A percentile compares a stretch with the other conserved stretches of the same genome.
These are phyloP conservation scores for Botrytis elliptica DNA, from an alignment of 2,329 filamentous ascomycete species.

Conservation along the genomic window DNA sequence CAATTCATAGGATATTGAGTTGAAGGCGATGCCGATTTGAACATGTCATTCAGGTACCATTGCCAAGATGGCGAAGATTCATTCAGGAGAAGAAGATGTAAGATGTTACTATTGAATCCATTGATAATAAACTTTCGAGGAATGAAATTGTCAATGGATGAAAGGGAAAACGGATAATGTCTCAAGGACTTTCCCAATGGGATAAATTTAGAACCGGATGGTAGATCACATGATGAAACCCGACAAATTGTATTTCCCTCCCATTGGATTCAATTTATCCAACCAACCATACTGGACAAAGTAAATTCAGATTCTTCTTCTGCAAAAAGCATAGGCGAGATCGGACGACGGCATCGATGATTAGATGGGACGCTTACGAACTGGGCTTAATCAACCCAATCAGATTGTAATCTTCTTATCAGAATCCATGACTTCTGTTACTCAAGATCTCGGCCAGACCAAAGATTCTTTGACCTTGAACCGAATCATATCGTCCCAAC, in stretches of 20 bases:
- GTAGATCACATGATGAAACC: slow-evolving; percentile 7
- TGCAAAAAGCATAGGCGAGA: slow-evolving; percentile 6
- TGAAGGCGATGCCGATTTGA: background rate
- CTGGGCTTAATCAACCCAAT: slow-evolving; percentile 12
- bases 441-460: background rate
- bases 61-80: background rate
- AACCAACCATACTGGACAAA: background rate
- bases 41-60: background rate
- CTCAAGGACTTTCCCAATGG: background rate
- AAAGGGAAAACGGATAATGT: background rate
- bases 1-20: background rate
- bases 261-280: background rate
- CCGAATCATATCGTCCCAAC: slow-evolving; percentile 9
- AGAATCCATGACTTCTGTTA: slow-evolving; percentile 13
- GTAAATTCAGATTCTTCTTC: background rate
- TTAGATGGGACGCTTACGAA: slow-evolving; percentile 17
- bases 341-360: slow-evolving; percentile 5
- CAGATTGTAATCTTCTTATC: slow-evolving; percentile 9
- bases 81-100: background rate
- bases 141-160: background rate
- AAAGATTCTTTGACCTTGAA: background rate
- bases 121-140: background rate
- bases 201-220: background rate
- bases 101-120: background rate
- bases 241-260: slow-evolving; percentile 8